Percentiles rank a stretch among this genome's conserved stretches.
Conservation (phyloP, 2,329 filamentous ascomycete genomes). For the Epichloe sibirici region DNA sequence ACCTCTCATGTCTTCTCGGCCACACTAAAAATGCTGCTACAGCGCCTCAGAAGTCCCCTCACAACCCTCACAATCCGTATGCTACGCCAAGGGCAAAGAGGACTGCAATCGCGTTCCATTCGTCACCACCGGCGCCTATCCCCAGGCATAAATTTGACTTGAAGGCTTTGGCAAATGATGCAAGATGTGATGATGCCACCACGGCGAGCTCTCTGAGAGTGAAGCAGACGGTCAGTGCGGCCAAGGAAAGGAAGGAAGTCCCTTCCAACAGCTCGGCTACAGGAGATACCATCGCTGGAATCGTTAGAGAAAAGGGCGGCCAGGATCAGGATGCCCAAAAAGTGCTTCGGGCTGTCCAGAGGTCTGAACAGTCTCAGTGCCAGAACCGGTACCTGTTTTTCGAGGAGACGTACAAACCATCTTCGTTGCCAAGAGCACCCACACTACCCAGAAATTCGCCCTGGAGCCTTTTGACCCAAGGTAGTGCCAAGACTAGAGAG, state of each 20-base stretch:
- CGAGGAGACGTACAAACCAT: slow-evolving; percentile 18
- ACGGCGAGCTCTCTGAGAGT: slow-evolving; percentile 41
- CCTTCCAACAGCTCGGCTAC: neutral
- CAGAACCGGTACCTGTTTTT: slow-evolving; percentile 39
- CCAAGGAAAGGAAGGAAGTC: slow-evolving; percentile 6
- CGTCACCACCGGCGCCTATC: slow-evolving; percentile 37
- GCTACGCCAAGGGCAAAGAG: slow-evolving; percentile 37
- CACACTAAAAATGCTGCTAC: slow-evolving; percentile 8
- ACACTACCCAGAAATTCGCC: slow-evolving; percentile 23
- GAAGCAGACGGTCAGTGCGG: slow-evolving; percentile 20
- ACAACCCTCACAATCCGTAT: slow-evolving; percentile 14
- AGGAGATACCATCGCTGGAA: slow-evolving; percentile 13
- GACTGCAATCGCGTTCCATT: slow-evolving; percentile 25
- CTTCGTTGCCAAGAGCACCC: slow-evolving; percentile 15
- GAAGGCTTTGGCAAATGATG: slow-evolving; percentile 47
- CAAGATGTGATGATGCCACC: slow-evolving; percentile 44
- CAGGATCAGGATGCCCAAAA: slow-evolving; percentile 33
- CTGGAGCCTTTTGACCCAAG: slow-evolving; percentile 38
- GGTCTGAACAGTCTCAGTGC: slow-evolving; percentile 29
- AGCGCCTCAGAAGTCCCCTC: slow-evolving; percentile 1
- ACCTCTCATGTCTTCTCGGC: slow-evolving; percentile 27
- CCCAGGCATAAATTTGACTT: slow-evolving; percentile 52
- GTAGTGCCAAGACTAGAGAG: slow-evolving; percentile 32
- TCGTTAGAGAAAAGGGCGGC: slow-evolving; percentile 25
- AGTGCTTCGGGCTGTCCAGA: slow-evolving; percentile 36